Base-by-base conservation (phyloP, 1,139 yeast species). In the Diutina neorugosa region DNA sequence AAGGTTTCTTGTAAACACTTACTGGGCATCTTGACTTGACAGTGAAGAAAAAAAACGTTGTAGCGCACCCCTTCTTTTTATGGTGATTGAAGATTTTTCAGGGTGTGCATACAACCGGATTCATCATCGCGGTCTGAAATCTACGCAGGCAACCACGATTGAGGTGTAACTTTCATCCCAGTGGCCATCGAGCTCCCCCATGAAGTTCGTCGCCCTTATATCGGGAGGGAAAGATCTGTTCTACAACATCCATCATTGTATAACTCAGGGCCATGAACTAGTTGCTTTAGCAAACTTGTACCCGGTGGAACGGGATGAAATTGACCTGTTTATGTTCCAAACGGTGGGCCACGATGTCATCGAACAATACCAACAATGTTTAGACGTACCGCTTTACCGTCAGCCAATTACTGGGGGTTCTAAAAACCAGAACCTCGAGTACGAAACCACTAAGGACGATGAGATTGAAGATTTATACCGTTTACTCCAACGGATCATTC, bases 221-320 rank as follows among this genome's bases (percentile, higher is more conserved):
- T 88, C 96, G 0, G 98, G 98, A 3, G 98, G 98, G 0, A 93
- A 93, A 65, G 98, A 93, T 66, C 90, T 97, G 7, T 89, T 91
- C 69, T 93, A 78, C 65, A 93, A 91, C 63, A 82, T 93, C 46
- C 72, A 89, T 51, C 96, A 91, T 63, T 89, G 98, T 63, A 63
- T 86, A 14, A 75, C 80, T 3, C 82, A 86, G 55, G 96, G 95
- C 5, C 98, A 93, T 69, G 86, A 87, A 61, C 70, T 93, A 12
- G 78, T 79, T 0, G 96, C 96, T 0, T 67, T 93, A 52, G 98
- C 90, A 0, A 93, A 93, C 62, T 68, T 93, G 55, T 81, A 82
- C 61, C 98, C 98, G 1, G 71, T 73, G 8, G 64, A 67, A 20
- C 57, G 59, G 2, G 67, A 67, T 19, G 98, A 93, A 65, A 71